Base-by-base conservation (phyloP, 2,329 filamentous ascomycete genomes). In the Chaetomiaceae sp. region DNA sequence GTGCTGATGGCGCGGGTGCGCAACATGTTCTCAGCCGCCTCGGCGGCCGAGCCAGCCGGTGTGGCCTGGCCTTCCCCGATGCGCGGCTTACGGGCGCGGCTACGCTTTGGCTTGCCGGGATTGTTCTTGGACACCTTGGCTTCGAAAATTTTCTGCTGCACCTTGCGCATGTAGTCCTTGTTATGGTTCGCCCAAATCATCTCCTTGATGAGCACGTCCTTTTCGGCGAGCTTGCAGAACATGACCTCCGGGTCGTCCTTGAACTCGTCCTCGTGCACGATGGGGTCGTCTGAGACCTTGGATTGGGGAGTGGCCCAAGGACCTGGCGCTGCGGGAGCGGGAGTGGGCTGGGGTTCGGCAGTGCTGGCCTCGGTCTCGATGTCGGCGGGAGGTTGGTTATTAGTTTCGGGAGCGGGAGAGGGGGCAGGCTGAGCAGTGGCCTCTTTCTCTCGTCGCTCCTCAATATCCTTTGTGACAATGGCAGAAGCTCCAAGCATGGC, bases 111-210 rank as follows among this genome's bases (percentile, higher is more conserved):
- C 69, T 77, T 87, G 50, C 73, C 78, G 57, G 75, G 76, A 13
- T 50, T 50, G 19, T 58, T 58, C 23, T 55, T 45, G 53, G 79
- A 79, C 55, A 81, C 72, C 67, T 90, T 88, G 53, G 83, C 80
- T 34, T 86, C 81, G 50, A 95, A 85, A 6, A 86, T 77, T 67
- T 93, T 95, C 54, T 87, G 83, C 63, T 96, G 90, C 64, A 95
- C 86, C 43, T 83, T 80, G 8, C 92, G 87, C 34, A 99, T 76
- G 80, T 91, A 99, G 59, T 95, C 89, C 65, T 93, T 90, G 68
- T 99, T 97, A 65, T 91, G 85, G 53, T 92, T 91, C 38, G 95
- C 83, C 93, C 93, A 99, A 46, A 97, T 87, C 53, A 83, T 82
- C 67, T 96, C 91, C 67, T 96, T 97, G 63, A 90, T 81, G 30